Conservation (phyloP, 2,329 filamentous ascomycete genomes). For the Peltaster fructicola region DNA sequence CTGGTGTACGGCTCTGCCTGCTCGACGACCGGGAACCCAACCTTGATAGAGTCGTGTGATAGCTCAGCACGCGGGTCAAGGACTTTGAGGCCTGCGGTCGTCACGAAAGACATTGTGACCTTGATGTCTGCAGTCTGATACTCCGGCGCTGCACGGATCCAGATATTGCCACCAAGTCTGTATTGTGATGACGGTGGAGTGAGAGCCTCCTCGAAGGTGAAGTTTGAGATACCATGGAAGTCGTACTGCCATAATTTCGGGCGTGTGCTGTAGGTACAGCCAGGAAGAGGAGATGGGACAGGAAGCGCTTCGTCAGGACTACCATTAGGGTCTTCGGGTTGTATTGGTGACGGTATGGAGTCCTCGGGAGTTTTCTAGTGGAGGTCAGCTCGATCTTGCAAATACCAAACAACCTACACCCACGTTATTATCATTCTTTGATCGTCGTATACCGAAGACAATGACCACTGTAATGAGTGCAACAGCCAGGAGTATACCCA, state of each 20-base stretch:
- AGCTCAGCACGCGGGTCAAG: slow-evolving; percentile 15
- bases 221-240: slow-evolving; percentile 5
- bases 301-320: too few species aligned
- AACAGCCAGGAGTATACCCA: too few species aligned
- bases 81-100: slow-evolving; percentile 17
- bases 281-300: too few species aligned
- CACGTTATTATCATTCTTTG: too few species aligned
- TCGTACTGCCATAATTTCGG: too few species aligned
- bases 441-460: too few species aligned
- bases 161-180: slow-evolving; percentile 23
- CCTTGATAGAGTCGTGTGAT: slow-evolving; percentile 6
- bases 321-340: too few species aligned
- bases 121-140: slow-evolving; percentile 20
- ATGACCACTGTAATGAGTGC: too few species aligned
- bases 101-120: slow-evolving; percentile 21
- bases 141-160: slow-evolving; percentile 18
- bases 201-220: slow-evolving; percentile 13
- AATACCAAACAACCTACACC: too few species aligned
- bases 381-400: too few species aligned
- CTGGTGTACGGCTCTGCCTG: slow-evolving; percentile 1
- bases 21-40: slow-evolving; percentile 9
- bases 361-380: too few species aligned
- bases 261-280: slow-evolving; percentile 1
- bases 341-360: too few species aligned
- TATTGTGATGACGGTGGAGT: slow-evolving; percentile 10